These are phyloP conservation scores for Ganoderma resinaceum DNA, from an alignment of 1,284 basidiomycete species.

Conservation along the genomic window DNA sequence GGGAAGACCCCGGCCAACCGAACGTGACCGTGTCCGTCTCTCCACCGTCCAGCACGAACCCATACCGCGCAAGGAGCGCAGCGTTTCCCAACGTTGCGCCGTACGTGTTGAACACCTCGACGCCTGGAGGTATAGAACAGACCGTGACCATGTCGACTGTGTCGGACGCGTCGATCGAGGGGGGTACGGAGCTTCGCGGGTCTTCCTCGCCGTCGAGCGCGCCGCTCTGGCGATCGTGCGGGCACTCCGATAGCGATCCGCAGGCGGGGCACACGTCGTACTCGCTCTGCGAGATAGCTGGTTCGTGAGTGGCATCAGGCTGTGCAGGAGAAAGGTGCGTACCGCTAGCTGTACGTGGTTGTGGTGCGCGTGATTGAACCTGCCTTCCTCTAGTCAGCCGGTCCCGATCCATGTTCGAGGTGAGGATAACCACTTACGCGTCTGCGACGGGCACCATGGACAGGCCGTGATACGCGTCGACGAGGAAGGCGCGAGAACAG, in stretches of 20 bases:
- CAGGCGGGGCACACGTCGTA: conserved; percentile 85
- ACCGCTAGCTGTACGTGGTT: conserved; percentile 85
- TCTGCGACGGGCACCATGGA: conserved; percentile 93
- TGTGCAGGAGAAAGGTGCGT: conserved; percentile 21
- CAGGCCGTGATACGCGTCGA: conserved; percentile 86
- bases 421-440: conserved; percentile 57
- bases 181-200: background rate
- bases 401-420: conserved; percentile 30
- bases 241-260: conserved; percentile 77
- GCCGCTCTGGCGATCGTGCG: conserved; percentile 63
- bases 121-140: conserved; percentile 52
- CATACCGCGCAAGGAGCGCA: conserved; percentile 76
- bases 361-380: conserved; percentile 84
- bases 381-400: conserved; percentile 37
- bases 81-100: conserved; percentile 77
- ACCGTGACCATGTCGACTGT: conserved; percentile 75
- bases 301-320: background rate
- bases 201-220: background rate
- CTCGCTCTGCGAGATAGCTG: conserved; percentile 63
- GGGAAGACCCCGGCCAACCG: conserved; percentile 45
- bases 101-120: conserved; percentile 89
- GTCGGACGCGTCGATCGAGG: conserved; percentile 29
- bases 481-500: conserved; percentile 86
- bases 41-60: conserved; percentile 72
- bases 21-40: conserved; percentile 64